Evolutionary conservation across 306 rosid genomes (phyloP), one percentile per base, ranked within the genome.

Genomic region (Rosa persica): DNA sequence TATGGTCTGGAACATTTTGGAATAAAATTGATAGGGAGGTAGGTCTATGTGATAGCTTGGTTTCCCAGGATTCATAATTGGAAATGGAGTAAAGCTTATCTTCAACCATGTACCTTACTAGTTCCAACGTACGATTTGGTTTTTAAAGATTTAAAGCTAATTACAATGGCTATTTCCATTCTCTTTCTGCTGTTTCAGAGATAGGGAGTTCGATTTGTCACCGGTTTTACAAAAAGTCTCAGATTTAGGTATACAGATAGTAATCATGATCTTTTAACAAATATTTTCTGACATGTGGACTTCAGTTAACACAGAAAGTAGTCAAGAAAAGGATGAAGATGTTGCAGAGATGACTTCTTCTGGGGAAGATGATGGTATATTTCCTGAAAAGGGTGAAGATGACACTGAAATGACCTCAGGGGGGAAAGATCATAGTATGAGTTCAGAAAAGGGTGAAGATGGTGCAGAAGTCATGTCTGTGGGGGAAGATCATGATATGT

Each of bases 291-390:
- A 76, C 64, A 54, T 8, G 48, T 66, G 72, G 64, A 55, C 27
- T 16, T 78, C 86, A 62, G 83, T 55, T 76, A 82, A 78, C 77
- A 51, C 40, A 78, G 89, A 87, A 81, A 86, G 76, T 78, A 79
- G 84, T 76, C 77, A 81, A 17, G 86, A 64, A 34, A 64, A 64
- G 69, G 44, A 44, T 64, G 22, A 34, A 34, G 69, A 16, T 64
- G 43, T 15, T 34, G 44, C 11, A 64, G 23, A 64, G 9, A 64
- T 8, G 43, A 64, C 44, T 15, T 64, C 43, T 27, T 36, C 44
- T 30, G 43, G n/a, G 44, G 44, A 34, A 15, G 69, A 64, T 64
- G 5, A 16, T 0, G 4, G 11, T 16, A 62, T 7, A 9, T 16
- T 20, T 34, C n/a, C 69, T 64, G 42, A 64, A 30, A 78, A 80